Percentiles rank a stretch among this genome's conserved stretches.
These are phyloP conservation scores for Suhomyces coccinellae DNA, from an alignment of 1,139 yeast species.

Conservation along the genomic window DNA sequence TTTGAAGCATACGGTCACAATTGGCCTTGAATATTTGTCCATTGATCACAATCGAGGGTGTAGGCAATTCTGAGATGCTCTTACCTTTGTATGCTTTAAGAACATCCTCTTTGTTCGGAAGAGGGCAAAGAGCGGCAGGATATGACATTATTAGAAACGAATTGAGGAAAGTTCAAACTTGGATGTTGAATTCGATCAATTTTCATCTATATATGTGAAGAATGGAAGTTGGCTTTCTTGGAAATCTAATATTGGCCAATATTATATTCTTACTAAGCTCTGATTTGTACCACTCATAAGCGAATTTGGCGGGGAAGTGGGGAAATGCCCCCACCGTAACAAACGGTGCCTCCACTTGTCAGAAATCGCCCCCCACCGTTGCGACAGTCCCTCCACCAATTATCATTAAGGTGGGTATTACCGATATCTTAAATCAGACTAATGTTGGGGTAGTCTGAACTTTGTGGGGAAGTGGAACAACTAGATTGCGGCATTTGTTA, in stretches of 20 bases:
- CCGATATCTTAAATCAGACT: background rate
- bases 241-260: no score
- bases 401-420: background rate
- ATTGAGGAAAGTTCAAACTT: no score
- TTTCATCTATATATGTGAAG: background rate
- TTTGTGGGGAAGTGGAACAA: no score
- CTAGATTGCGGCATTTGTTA: no score
- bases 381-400: background rate
- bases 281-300: background rate
- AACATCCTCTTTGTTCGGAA: constrained; percentile 27
- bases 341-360: no score
- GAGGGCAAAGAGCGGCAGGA: constrained; percentile 17
- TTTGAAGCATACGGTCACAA: constrained; percentile 32
- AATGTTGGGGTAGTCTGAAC: background rate
- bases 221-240: background rate
- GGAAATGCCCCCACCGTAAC: background rate
- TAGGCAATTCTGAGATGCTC: constrained; percentile 41
- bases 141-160: constrained; percentile 4
- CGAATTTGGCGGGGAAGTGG: background rate
- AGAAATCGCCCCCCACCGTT: no score
- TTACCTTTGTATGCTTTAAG: constrained; percentile 28
- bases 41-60: constrained; percentile 55
- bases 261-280: background rate
- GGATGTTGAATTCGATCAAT: background rate
- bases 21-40: constrained; percentile 27